Evolutionary conservation across 1,139 yeast genomes (phyloP).

Genomic region (Eremothecium coryli): DNA sequence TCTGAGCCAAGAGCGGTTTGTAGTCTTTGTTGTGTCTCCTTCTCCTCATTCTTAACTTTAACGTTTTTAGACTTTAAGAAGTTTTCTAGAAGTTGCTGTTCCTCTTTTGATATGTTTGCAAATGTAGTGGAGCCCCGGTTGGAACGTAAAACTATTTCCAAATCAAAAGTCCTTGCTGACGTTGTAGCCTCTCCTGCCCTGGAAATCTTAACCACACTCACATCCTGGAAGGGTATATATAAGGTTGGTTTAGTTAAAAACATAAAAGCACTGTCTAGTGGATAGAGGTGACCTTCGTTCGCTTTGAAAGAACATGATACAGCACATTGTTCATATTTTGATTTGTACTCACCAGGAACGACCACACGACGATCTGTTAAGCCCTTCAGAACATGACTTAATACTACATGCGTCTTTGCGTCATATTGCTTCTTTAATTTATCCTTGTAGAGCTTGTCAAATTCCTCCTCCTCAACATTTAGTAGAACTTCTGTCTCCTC

Average conservation of each 20-base stretch:
- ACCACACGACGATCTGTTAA: conserved; percentile 78
- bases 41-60: conserved; percentile 79
- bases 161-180: conserved; percentile 85
- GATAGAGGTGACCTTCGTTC: conserved; percentile 86
- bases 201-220: conserved; percentile 68
- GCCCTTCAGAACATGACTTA: conserved; percentile 85
- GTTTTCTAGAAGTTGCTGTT: conserved; percentile 68
- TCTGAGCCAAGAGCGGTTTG: conserved; percentile 68
- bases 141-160: conserved; percentile 64
- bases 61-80: conserved; percentile 72
- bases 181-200: conserved; percentile 78
- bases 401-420: conserved; percentile 80
- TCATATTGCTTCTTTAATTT: conserved; percentile 65
- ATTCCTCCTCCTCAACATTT: conserved; percentile 77
- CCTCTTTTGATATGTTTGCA: conserved; percentile 85
- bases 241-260: conserved; percentile 93
- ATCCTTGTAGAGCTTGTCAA: conserved; percentile 64
- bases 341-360: conserved; percentile 76
- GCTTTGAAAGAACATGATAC: conserved; percentile 90
- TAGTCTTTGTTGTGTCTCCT: conserved; percentile 71
- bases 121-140: conserved; percentile 69
- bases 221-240: conserved; percentile 79
- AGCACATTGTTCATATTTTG: conserved; percentile 70
- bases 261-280: conserved; percentile 80
- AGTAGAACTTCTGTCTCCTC: conserved; percentile 89